Conservation (phyloP, 345 rosid genomes). For the Populus euphratica region DNA sequence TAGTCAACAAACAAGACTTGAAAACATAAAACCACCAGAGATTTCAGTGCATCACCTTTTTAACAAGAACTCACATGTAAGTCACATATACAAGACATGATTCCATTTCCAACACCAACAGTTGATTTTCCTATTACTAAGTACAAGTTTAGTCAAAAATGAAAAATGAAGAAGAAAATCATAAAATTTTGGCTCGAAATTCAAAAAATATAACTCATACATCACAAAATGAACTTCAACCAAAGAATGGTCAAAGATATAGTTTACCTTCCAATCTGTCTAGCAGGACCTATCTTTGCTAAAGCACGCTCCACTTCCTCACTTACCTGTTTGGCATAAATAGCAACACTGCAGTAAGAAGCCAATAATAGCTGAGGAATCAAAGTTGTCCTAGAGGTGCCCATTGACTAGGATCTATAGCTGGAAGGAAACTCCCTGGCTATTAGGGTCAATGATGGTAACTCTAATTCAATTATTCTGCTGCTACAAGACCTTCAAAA, state of each 20-base stretch:
- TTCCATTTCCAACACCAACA: neutral
- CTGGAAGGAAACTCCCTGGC: neutral
- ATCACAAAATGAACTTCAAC: neutral
- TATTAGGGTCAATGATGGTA: no score
- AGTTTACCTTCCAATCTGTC: slow-evolving; percentile 74
- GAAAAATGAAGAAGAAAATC: neutral
- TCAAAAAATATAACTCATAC: neutral
- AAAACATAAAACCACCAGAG: neutral
- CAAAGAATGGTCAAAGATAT: neutral
- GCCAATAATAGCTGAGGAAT: neutral
- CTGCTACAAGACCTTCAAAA: no score
- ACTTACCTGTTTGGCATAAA: slow-evolving; percentile 66
- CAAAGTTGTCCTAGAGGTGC: neutral
- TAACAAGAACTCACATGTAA: neutral
- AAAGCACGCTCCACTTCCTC: slow-evolving; percentile 99
- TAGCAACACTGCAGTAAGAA: neutral
- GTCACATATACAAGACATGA: neutral
- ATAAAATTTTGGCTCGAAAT: neutral
- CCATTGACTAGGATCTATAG: neutral
- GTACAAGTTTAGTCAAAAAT: neutral
- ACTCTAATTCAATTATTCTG: no score
- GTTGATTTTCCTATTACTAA: neutral
- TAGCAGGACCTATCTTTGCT: slow-evolving; percentile 87
- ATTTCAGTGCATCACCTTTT: neutral
- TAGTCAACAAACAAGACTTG: neutral